Percentiles rank a stretch among this genome's conserved stretches.
Conservation (phyloP, 352 stramenopile species). For the Phytophthora boehmeriae region DNA sequence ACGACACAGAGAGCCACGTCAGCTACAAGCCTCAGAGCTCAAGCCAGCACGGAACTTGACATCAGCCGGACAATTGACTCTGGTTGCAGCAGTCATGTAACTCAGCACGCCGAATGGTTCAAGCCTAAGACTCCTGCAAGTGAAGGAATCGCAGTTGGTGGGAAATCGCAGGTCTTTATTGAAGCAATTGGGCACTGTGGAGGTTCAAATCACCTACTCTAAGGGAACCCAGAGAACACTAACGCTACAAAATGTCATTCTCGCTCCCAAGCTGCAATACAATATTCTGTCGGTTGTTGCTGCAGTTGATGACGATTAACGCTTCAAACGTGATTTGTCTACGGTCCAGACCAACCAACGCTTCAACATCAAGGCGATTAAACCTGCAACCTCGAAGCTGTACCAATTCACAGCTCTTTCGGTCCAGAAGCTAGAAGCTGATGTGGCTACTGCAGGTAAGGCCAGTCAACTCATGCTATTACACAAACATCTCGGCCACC, state of each 20-base stretch:
- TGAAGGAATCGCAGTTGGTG: constrained; percentile 19
- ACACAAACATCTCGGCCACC: constrained; percentile 14
- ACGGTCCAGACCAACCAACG: constrained; percentile 1
- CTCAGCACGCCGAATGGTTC: constrained; percentile 19
- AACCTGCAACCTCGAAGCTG: constrained; percentile 5
- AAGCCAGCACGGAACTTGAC: neutral
- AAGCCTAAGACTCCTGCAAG: neutral
- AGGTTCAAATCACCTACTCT: constrained; percentile 21
- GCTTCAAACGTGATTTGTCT: constrained; percentile 15
- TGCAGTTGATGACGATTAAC: constrained; percentile 8
- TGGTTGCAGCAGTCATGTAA: constrained; percentile 19
- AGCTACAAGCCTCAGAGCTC: neutral
- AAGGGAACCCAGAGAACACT: constrained; percentile 16
- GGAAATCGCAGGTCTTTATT: constrained; percentile 15
- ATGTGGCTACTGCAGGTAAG: constrained; percentile 2
- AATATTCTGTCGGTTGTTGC: neutral
- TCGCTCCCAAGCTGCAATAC: constrained; percentile 12
- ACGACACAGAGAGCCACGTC: too few relatives aligned
- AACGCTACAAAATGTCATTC: constrained; percentile 8
- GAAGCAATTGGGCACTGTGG: constrained; percentile 20
- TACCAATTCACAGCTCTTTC: constrained; percentile 17
- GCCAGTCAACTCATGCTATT: constrained; percentile 5
- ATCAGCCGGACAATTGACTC: constrained; percentile 11
- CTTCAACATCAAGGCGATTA: constrained; percentile 18
- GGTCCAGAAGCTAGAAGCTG: neutral